Evolutionary conservation across 352 stramenopile species (phyloP).

Genomic region (Globisporangium cylindrosporum): DNA sequence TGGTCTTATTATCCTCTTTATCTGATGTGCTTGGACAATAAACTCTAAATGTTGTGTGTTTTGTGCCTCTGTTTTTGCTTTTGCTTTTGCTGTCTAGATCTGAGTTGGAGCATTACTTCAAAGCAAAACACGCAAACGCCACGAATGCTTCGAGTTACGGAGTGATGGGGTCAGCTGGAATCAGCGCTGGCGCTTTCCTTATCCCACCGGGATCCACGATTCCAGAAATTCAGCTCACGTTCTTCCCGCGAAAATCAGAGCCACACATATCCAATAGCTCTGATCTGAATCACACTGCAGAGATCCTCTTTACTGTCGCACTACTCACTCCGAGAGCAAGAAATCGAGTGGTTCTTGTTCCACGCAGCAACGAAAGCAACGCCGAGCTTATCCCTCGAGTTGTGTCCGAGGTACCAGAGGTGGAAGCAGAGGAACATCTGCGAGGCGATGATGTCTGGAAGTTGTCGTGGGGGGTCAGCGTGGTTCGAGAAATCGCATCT

Average conservation of each 20-base stretch:
- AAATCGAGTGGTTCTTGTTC: conserved; percentile 44
- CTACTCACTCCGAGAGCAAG: conserved; percentile 55
- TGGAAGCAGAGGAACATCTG: conserved; percentile 48
- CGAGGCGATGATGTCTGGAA: conserved; percentile 56
- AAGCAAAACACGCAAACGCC: conserved; percentile 23
- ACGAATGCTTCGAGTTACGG: conserved; percentile 45
- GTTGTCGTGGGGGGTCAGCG: conserved; percentile 48
- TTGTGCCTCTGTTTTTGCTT: neutral
- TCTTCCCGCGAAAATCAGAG: conserved; percentile 85
- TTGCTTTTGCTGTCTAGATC: conserved; percentile 17
- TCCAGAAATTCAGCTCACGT: conserved; percentile 87
- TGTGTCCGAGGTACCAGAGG: conserved; percentile 46
- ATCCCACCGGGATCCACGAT: conserved; percentile 58
- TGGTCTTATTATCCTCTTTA: conserved; percentile 2
- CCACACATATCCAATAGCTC: conserved; percentile 61
- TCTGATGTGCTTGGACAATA: neutral
- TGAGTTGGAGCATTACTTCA: conserved; percentile 50
- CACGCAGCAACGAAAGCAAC: conserved; percentile 30
- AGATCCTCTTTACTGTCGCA: conserved; percentile 83
- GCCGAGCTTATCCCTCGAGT: conserved; percentile 43
- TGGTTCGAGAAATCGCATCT: conserved; percentile 55
- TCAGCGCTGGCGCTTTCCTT: conserved; percentile 75
- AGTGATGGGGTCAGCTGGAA: conserved; percentile 58
- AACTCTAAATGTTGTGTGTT: neutral
- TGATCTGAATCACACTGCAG: conserved; percentile 34